These are phyloP conservation scores for Toxicodendron radicans DNA, from an alignment of 345 rosid species.

Conservation along the genomic window DNA sequence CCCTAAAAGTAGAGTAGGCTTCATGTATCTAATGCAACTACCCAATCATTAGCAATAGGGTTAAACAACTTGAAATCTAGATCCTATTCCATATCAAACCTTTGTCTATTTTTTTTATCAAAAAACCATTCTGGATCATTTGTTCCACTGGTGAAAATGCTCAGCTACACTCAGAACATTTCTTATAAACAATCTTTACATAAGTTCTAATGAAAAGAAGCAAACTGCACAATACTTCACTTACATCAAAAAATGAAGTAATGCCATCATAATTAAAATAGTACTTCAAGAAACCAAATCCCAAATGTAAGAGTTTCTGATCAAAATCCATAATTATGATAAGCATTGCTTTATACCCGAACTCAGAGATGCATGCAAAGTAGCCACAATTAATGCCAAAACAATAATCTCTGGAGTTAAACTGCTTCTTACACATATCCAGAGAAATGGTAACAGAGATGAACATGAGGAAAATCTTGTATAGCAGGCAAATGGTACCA, in stretches of 20 bases:
- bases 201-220: not conserved
- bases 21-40: not conserved
- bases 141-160: not conserved
- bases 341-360: not conserved
- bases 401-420: slow-evolving; percentile 1
- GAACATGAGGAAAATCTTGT: not conserved
- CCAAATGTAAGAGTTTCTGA: not conserved
- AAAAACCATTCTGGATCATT: not conserved
- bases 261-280: not conserved
- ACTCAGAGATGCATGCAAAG: not conserved
- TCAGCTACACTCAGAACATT: not conserved
- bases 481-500: not conserved
- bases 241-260: not conserved
- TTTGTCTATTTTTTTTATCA: not conserved
- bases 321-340: not conserved
- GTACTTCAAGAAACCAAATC: not conserved
- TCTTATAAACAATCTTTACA: not conserved
- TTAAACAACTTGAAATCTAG: not conserved
- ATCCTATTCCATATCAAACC: not conserved
- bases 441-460: not conserved
- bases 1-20: slow-evolving; percentile 1
- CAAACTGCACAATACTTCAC: not conserved
- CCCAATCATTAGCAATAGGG: not conserved
- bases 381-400: slow-evolving; percentile 7
- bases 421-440: not conserved